These are phyloP conservation scores for Candida ascalaphidarum DNA, from an alignment of 805 yeast genomes.

Conservation along the genomic window DNA sequence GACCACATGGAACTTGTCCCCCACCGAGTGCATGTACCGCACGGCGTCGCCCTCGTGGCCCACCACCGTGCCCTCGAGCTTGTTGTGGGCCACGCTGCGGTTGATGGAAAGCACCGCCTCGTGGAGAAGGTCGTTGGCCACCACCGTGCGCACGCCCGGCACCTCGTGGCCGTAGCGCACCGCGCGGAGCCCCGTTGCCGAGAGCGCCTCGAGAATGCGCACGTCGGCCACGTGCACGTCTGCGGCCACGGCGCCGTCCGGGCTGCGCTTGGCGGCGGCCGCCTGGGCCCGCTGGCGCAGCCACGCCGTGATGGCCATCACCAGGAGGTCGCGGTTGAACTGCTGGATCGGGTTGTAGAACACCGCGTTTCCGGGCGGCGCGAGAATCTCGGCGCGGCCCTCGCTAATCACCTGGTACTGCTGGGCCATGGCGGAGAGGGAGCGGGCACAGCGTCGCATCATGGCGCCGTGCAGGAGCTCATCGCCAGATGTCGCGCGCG, in stretches of 20 bases:
- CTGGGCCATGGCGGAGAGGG: too few relatives aligned
- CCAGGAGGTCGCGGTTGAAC: slow-evolving; percentile 87
- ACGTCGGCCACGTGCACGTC: slow-evolving; percentile 18
- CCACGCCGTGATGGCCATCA: slow-evolving; percentile 83
- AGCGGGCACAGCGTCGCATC: too few relatives aligned
- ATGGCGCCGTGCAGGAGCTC: too few relatives aligned
- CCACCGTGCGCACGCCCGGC: slow-evolving; percentile 59
- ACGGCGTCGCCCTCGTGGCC: slow-evolving; percentile 90
- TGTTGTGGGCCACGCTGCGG: slow-evolving; percentile 62
- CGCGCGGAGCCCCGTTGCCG: slow-evolving; percentile 94
- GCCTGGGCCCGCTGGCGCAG: slow-evolving; percentile 49
- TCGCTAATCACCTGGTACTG: slow-evolving; percentile 42
- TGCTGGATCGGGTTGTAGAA: slow-evolving; percentile 97
- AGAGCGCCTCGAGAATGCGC: slow-evolving; percentile 76
- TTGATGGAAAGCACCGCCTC: slow-evolving; percentile 80
- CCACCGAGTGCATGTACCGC: slow-evolving; percentile 52
- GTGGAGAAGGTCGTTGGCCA: slow-evolving; percentile 85
- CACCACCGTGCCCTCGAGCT: slow-evolving; percentile 45
- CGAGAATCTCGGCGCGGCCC: slow-evolving; percentile 77
- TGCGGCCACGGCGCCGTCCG: background rate
- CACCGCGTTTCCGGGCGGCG: slow-evolving; percentile 75
- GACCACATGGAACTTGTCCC: slow-evolving; percentile 64
- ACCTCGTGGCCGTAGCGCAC: slow-evolving; percentile 89
- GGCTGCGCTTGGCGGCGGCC: slow-evolving; percentile 9
- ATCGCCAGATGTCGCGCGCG: too few relatives aligned